Evolutionary conservation across 345 rosid species (phyloP).

Genomic region (Citrus unshiu): DNA sequence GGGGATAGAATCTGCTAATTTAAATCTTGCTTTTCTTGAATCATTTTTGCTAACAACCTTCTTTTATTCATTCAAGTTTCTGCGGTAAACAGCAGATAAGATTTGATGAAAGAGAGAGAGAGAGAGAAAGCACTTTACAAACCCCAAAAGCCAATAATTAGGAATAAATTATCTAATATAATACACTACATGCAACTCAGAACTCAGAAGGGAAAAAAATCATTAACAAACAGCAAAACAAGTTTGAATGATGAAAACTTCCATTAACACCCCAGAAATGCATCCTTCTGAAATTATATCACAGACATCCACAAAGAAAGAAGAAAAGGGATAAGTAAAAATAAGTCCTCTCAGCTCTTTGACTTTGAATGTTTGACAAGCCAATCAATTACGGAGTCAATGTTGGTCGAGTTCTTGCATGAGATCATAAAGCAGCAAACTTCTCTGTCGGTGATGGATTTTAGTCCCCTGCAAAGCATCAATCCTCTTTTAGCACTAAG

Average conservation of each 20-base stretch:
- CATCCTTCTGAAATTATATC: slow-evolving; percentile 15
- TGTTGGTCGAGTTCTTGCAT: slow-evolving; percentile 89
- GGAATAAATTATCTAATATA: slow-evolving; percentile 18
- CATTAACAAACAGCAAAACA: slow-evolving; percentile 10
- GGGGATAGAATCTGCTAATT: neutral
- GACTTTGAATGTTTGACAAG: slow-evolving; percentile 89
- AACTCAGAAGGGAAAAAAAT: neutral
- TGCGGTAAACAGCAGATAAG: neutral
- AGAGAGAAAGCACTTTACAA: neutral
- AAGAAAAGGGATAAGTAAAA: neutral
- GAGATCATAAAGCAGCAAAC: slow-evolving; percentile 95
- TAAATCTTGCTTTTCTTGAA: neutral
- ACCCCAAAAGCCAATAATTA: neutral
- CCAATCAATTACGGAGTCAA: slow-evolving; percentile 88
- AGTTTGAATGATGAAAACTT: slow-evolving; percentile 4
- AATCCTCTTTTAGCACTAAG: neutral
- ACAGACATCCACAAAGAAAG: slow-evolving; percentile 20
- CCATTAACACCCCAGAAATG: slow-evolving; percentile 8
- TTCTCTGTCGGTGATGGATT: slow-evolving; percentile 71
- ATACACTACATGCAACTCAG: slow-evolving; percentile 31
- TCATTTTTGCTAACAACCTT: neutral
- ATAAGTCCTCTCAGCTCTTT: slow-evolving; percentile 29
- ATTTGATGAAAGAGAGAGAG: neutral
- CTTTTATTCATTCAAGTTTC: neutral
- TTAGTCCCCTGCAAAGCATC: slow-evolving; percentile 51